Evolutionary conservation across 2,329 filamentous ascomycete species (phyloP).

Genomic region (Fusarium marasasianum): DNA sequence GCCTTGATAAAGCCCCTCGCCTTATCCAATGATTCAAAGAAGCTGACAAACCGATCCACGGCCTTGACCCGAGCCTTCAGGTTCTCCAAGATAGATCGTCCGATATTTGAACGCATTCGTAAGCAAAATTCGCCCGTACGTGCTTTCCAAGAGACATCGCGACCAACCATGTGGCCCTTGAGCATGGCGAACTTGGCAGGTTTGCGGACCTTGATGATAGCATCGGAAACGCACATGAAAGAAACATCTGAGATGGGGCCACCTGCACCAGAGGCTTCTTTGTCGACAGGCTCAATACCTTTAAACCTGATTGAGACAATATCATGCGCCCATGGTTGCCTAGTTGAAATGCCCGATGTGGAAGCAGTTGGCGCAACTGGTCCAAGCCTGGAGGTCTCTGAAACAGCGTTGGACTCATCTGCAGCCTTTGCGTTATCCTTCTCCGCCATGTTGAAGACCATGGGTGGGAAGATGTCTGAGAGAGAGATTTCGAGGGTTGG

Average conservation of each 20-base stretch:
- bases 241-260: slow-evolving; percentile 5
- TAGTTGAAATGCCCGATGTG: slow-evolving; percentile 33
- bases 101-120: slow-evolving; percentile 66
- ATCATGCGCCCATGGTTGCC: slow-evolving; percentile 66
- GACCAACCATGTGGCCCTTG: slow-evolving; percentile 61
- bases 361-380: slow-evolving; percentile 37
- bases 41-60: slow-evolving; percentile 76
- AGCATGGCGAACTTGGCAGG: slow-evolving; percentile 65
- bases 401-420: neutral
- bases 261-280: slow-evolving; percentile 19
- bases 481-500: slow-evolving; percentile 61
- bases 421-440: slow-evolving; percentile 19
- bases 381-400: slow-evolving; percentile 33
- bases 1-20: slow-evolving; percentile 64
- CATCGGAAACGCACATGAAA: slow-evolving; percentile 59
- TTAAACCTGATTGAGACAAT: slow-evolving; percentile 67
- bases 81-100: slow-evolving; percentile 66
- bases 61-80: slow-evolving; percentile 70
- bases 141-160: slow-evolving; percentile 69
- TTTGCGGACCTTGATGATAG: slow-evolving; percentile 63
- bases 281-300: slow-evolving; percentile 49
- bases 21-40: slow-evolving; percentile 71
- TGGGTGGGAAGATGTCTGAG: slow-evolving; percentile 55
- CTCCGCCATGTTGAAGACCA: slow-evolving; percentile 42
- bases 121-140: slow-evolving; percentile 70